A percentile compares a stretch with the other conserved stretches of the same genome.
These are phyloP conservation scores for Alternaria brassicae DNA, from an alignment of 2,329 filamentous ascomycete species.

Conservation along the genomic window DNA sequence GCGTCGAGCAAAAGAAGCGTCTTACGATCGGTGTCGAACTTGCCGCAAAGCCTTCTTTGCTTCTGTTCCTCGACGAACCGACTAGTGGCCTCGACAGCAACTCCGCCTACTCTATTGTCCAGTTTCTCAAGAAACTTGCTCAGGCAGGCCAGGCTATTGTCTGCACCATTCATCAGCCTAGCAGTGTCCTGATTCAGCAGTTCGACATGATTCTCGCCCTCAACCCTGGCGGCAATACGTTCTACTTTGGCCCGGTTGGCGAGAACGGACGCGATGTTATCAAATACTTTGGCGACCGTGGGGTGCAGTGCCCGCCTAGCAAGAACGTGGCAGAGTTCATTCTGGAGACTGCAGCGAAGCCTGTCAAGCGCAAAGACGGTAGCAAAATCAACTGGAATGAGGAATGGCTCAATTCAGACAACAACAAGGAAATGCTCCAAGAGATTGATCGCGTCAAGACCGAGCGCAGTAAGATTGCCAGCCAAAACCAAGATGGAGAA, in stretches of 20 bases:
- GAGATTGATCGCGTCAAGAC: conserved; percentile 72
- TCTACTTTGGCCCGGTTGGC: conserved; percentile 77
- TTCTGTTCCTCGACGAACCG: conserved; percentile 76
- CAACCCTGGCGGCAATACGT: conserved; percentile 72
- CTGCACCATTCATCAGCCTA: conserved; percentile 77
- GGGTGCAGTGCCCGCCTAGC: conserved; percentile 69
- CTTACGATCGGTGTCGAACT: conserved; percentile 77
- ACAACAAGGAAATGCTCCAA: conserved; percentile 64
- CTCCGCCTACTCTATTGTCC: conserved; percentile 71
- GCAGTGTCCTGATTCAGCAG: conserved; percentile 71
- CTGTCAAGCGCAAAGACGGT: conserved; percentile 60
- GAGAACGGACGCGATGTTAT: conserved; percentile 70
- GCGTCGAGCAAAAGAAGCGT: conserved; percentile 74
- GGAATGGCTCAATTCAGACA: conserved; percentile 72
- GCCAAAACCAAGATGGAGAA: conserved; percentile 13
- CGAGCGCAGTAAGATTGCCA: conserved; percentile 59
- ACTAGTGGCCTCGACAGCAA: conserved; percentile 75
- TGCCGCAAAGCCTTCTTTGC: conserved; percentile 64
- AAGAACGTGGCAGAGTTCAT: conserved; percentile 74
- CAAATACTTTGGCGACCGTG: conserved; percentile 72
- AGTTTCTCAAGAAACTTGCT: conserved; percentile 72
- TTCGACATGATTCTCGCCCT: conserved; percentile 77
- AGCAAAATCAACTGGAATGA: conserved; percentile 74
- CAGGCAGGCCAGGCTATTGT: conserved; percentile 73
- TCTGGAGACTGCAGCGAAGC: conserved; percentile 69